Evolutionary conservation across 805 yeast genomes (phyloP).

Genomic region (Candida alai): DNA sequence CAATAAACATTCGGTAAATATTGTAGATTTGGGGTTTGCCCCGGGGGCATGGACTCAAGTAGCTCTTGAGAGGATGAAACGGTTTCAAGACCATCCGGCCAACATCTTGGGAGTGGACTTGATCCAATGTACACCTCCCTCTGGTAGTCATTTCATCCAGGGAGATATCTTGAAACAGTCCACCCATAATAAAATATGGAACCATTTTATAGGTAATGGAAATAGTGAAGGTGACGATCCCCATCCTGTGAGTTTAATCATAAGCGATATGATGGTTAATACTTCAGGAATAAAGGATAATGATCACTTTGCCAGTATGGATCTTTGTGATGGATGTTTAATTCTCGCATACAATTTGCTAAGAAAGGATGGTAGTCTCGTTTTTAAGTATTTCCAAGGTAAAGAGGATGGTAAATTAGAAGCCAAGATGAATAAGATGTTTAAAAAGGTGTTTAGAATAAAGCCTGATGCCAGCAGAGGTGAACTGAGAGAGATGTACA

Average conservation of each 20-base stretch:
- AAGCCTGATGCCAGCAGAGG: conserved; percentile 81
- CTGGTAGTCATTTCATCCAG: conserved; percentile 34
- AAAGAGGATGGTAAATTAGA: conserved; percentile 69
- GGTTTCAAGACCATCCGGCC: conserved; percentile 39
- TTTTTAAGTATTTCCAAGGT: conserved; percentile 85
- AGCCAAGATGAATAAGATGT: conserved; percentile 51
- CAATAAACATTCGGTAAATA: conserved; percentile 45
- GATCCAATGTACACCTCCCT: conserved; percentile 20
- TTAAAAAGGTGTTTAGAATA: conserved; percentile 58
- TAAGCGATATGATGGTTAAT: conserved; percentile 89
- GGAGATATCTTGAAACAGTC: conserved; percentile 36
- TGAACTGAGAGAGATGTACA: conserved; percentile 80
- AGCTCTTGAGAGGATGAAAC: conserved; percentile 44
- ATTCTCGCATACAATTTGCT: conserved; percentile 70
- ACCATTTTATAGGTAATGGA: conserved; percentile 35
- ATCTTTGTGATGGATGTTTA: conserved; percentile 87
- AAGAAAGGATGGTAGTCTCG: conserved; percentile 64
- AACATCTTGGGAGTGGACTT: conserved; percentile 70
- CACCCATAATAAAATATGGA: conserved; percentile 56
- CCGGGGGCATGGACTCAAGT: conserved; percentile 97
- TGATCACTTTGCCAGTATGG: conserved; percentile 86
- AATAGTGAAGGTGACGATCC: neutral
- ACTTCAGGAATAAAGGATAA: conserved; percentile 77
- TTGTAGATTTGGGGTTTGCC: conserved; percentile 87
- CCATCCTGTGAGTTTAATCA: conserved; percentile 36